Conservation (phyloP, 176 grass and related monocot species). For the Rhipidocladum racemiflorum region DNA sequence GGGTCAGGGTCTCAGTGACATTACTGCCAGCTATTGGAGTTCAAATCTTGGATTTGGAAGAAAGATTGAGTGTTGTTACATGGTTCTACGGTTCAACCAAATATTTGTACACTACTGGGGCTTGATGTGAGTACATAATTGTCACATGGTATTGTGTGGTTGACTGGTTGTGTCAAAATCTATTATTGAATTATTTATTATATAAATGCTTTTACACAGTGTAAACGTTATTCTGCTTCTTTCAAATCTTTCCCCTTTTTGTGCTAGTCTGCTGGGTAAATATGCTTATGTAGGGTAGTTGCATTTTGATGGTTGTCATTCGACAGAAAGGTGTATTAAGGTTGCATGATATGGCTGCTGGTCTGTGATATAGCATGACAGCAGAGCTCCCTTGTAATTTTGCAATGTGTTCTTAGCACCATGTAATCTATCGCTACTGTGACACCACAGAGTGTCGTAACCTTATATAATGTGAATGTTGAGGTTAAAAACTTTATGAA, state of each 20-base stretch:
- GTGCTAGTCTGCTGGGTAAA: background rate
- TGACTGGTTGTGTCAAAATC: slow-evolving; percentile 1
- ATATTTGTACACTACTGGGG: background rate
- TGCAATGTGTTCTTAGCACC: too few species aligned
- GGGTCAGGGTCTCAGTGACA: too few species aligned
- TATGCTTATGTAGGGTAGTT: background rate
- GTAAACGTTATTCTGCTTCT: background rate
- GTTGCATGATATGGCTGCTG: background rate
- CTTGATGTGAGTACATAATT: background rate
- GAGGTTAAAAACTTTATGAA: too few species aligned
- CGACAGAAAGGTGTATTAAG: background rate
- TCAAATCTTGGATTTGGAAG: too few species aligned
- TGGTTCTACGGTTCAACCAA: too few species aligned
- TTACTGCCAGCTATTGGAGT: too few species aligned
- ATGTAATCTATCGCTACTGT: too few species aligned
- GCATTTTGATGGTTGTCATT: background rate
- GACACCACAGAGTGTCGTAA: too few species aligned
- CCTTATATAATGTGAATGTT: too few species aligned
- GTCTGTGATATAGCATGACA: too few species aligned
- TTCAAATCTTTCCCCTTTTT: background rate
- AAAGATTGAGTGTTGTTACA: too few species aligned
- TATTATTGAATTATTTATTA: background rate
- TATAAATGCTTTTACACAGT: background rate
- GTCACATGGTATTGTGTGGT: background rate
- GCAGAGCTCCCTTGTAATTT: too few species aligned